Percentiles rank a stretch among this genome's conserved stretches.
Evolutionary conservation across 1,284 basidiomycete species (phyloP).

Genomic region (Microbotryum intermedium): DNA sequence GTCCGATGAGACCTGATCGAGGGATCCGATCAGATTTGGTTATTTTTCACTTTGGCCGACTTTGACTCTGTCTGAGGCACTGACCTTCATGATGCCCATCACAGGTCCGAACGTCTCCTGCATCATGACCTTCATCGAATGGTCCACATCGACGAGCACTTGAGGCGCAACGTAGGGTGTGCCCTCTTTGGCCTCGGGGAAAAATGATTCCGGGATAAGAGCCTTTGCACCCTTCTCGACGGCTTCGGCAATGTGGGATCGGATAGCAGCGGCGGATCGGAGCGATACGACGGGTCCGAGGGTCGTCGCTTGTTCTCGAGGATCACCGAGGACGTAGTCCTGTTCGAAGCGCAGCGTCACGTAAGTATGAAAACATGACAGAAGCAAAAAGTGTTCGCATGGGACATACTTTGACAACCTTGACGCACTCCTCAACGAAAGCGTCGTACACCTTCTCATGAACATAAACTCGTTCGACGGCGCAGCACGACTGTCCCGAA

Average conservation of each 20-base stretch:
- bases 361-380: not conserved
- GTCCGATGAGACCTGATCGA: conserved; percentile 60
- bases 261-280: conserved; percentile 70
- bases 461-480: conserved; percentile 86
- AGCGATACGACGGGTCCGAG: conserved; percentile 86
- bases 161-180: conserved; percentile 81
- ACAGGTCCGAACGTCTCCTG: conserved; percentile 64
- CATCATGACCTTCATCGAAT: conserved; percentile 89
- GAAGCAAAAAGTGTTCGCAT: not conserved
- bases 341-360: conserved; percentile 31
- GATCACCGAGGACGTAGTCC: conserved; percentile 78
- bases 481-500: conserved; percentile 86
- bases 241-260: conserved; percentile 76
- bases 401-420: conserved; percentile 55
- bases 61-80: not conserved
- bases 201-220: conserved; percentile 62
- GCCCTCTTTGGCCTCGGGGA: conserved; percentile 59
- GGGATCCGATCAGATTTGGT: not conserved
- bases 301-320: conserved; percentile 60
- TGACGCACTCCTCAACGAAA: conserved; percentile 69
- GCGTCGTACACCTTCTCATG: conserved; percentile 71
- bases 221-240: conserved; percentile 65
- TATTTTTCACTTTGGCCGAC: not conserved
- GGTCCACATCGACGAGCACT: conserved; percentile 77
- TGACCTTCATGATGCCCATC: conserved; percentile 78